These are phyloP conservation scores for Silene coronaria DNA, from an alignment of 179 eudicot species.

Conservation along the genomic window DNA sequence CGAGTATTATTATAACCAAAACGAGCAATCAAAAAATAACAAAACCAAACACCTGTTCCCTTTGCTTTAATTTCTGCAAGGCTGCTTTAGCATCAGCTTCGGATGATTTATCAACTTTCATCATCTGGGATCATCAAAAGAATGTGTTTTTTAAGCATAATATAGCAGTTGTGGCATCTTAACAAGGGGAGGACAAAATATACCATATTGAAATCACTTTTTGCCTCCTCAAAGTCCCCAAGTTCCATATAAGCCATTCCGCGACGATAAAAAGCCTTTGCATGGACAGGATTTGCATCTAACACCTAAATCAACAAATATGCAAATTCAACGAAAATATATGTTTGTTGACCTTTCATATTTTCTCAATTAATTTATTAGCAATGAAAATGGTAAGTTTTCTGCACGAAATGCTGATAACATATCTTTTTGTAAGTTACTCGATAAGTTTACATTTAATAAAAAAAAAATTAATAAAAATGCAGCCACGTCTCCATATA, in stretches of 20 bases:
- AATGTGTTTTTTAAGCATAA: constrained; percentile 17
- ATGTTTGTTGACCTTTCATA: not conserved
- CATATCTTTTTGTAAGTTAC: not conserved
- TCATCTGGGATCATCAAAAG: constrained; percentile 53
- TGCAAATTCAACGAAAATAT: not conserved
- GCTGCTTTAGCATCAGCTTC: constrained; percentile 89
- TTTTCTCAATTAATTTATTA: not conserved
- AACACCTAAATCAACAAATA: constrained; percentile 53
- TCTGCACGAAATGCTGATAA: not conserved
- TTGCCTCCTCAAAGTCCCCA: constrained; percentile 93
- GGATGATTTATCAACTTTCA: constrained; percentile 75
- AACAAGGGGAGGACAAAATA: not conserved
- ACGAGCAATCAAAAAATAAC: not conserved
- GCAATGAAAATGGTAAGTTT: not conserved
- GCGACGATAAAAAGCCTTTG: constrained; percentile 90
- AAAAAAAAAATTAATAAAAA: too few species aligned
- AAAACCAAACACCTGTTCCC: constrained; percentile 59
- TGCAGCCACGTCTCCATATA: not conserved
- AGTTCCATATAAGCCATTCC: constrained; percentile 91
- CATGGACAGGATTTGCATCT: constrained; percentile 83
- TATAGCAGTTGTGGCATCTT: not conserved
- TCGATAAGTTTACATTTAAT: not conserved
- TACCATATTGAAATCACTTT: constrained; percentile 80
- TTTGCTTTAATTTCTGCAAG: constrained; percentile 70
- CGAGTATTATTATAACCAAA: not conserved